Base-by-base conservation (phyloP, 1,139 yeast genomes). In the Scheffersomyces parashehatae region DNA sequence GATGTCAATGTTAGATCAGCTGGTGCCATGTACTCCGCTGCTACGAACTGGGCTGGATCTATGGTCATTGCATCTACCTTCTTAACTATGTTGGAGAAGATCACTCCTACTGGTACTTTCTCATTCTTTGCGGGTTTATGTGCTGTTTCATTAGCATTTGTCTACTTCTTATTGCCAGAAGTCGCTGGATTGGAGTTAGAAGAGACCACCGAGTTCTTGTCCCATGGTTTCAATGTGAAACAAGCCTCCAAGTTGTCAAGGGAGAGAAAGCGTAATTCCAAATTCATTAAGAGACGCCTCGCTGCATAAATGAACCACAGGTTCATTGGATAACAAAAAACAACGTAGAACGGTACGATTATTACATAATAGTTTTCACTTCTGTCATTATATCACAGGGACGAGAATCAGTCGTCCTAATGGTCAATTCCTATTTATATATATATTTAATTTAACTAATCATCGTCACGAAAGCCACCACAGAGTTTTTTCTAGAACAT, bases 1-100 rank as follows among this genome's bases (percentile, higher is more conserved):
- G 96, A 90, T 73, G 77, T 74, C 36, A 81, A 83, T 52, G 97
- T 91, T 33, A 82, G 99, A 63, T 95, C 97, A 43, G 78, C 89
- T 36, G 99, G 98, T 46, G 85, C 90, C 2, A 87, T 96, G 53
- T 85, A 82, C 56, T 91, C 97, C 3, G 88, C 97, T n/a, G 89
- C 91, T 28, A 84, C 93, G 37, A 93, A 93, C 71, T 93, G 99
- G 99, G 82, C 90, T 11, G 98, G 98, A 41, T 89, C 97, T 28
- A 73, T 93, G 57, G 86, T 89, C 35, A 88, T 91, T 60, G 88
- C 97, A 1, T 80, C 96, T 3, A 88, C 97, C 0, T 91, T 90
- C 68, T 77, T 93, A 63, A 90, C 98, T 28, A 91, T 91, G 98
- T 78, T 91, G 72, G 82, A 87, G 62, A 86, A 83, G 52, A 90